Percentiles rank a stretch among this genome's conserved stretches.
Evolutionary conservation across 2,329 filamentous ascomycete genomes (phyloP).

Genomic region (Rhexocercosporidium sp.): DNA sequence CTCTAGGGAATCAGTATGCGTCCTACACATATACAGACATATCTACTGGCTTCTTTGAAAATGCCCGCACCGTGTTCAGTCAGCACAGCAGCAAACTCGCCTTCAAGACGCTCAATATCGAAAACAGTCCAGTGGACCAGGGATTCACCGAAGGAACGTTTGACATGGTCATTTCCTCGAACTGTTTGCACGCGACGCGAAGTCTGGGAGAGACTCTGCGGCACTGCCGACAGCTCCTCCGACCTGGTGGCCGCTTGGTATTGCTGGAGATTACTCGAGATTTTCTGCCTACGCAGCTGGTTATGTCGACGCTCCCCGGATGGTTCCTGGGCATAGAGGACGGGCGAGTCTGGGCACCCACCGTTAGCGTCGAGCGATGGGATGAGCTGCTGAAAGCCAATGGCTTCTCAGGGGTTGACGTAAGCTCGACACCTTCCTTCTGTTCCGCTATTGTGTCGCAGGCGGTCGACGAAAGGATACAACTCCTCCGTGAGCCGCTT

Average conservation of each 20-base stretch:
- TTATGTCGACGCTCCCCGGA: too few relatives aligned
- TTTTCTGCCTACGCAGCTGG: background rate
- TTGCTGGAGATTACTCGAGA: constrained; percentile 40
- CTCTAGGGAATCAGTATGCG: constrained; percentile 43
- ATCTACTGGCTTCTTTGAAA: constrained; percentile 48
- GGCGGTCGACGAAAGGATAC: background rate
- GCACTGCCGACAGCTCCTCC: constrained; percentile 46
- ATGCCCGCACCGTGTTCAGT: constrained; percentile 40
- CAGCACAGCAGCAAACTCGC: constrained; percentile 32
- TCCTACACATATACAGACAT: constrained; percentile 52
- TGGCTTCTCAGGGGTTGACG: constrained; percentile 38
- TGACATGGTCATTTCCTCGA: constrained; percentile 48
- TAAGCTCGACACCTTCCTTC: constrained; percentile 28
- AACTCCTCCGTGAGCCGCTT: background rate
- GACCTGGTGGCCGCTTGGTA: constrained; percentile 53
- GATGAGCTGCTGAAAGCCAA: constrained; percentile 29
- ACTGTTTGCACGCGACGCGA: constrained; percentile 48
- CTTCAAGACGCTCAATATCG: constrained; percentile 45
- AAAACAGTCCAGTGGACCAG: constrained; percentile 38
- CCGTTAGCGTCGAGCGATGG: constrained; percentile 29
- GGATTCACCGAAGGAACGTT: constrained; percentile 42
- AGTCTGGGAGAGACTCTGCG: constrained; percentile 31
- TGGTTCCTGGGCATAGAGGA: background rate
- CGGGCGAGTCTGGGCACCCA: constrained; percentile 12
- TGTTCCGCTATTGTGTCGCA: background rate